These are phyloP conservation scores for Tricholoma matsutake DNA, from an alignment of 768 basidiomycete species.

Conservation along the genomic window DNA sequence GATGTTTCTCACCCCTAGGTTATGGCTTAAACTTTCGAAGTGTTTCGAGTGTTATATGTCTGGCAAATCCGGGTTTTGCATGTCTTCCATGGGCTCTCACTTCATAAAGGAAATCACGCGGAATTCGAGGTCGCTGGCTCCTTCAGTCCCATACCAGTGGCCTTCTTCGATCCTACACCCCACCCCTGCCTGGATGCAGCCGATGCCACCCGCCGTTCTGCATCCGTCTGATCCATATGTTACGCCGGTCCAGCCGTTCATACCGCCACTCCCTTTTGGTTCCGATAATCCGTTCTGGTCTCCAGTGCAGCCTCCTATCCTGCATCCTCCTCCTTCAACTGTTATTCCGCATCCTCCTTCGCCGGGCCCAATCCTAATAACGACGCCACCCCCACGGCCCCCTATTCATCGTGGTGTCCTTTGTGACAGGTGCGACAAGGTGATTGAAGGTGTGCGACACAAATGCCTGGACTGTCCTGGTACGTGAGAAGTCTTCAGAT, in stretches of 20 bases:
- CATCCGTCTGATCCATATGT: neutral
- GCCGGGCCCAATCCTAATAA: neutral
- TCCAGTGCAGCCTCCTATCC: neutral
- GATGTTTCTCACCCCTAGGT: neutral
- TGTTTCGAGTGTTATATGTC: conserved; percentile 29
- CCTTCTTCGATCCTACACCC: neutral
- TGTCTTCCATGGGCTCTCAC: conserved; percentile 4
- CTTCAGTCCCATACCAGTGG: neutral
- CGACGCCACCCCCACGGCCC: conserved; percentile 19
- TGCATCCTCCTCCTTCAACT: neutral
- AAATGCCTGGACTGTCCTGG: conserved; percentile 80
- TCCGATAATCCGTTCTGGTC: neutral
- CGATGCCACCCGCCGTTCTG: neutral
- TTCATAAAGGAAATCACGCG: neutral
- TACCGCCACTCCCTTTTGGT: conserved; percentile 6
- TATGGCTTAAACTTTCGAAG: conserved; percentile 18
- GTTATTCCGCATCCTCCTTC: neutral
- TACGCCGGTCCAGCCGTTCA: conserved; percentile 5
- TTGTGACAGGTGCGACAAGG: conserved; percentile 63
- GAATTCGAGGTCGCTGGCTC: neutral
- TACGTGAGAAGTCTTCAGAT: conserved; percentile 26
- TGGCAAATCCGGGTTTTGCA: conserved; percentile 4
- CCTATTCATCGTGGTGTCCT: conserved; percentile 55
- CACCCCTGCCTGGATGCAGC: conserved; percentile 2
- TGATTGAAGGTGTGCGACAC: conserved; percentile 64